Percentiles rank a stretch among this genome's conserved stretches.
These are phyloP conservation scores for Aspergillus saccharolyticus DNA, from an alignment of 495 filamentous ascomycete genomes.

Conservation along the genomic window DNA sequence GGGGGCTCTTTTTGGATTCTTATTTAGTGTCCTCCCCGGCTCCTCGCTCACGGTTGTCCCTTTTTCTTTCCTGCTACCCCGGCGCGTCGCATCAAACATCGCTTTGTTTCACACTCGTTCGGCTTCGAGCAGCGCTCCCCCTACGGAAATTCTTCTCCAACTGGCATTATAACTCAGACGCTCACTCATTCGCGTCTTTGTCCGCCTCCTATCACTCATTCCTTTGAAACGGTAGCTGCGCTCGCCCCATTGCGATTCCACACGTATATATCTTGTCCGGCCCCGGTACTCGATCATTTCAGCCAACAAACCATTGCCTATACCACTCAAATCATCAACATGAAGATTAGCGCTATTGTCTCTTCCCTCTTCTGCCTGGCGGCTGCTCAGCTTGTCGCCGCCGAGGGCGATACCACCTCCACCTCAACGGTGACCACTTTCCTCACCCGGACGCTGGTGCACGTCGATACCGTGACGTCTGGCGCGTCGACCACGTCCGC, in stretches of 20 bases:
- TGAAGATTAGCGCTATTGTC: slow-evolving; percentile 34
- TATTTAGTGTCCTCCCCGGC: slow-evolving; percentile 10
- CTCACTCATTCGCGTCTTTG: slow-evolving; percentile 25
- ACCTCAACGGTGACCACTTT: slow-evolving; percentile 30
- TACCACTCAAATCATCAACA: slow-evolving; percentile 15
- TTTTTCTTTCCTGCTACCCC: slow-evolving; percentile 3
- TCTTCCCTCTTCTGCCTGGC: slow-evolving; percentile 36
- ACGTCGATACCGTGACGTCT: slow-evolving; percentile 28
- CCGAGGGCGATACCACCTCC: slow-evolving; percentile 17
- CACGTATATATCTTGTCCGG: slow-evolving; percentile 2
- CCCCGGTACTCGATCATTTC: neutral
- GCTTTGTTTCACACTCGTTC: slow-evolving; percentile 18
- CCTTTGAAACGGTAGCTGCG: slow-evolving; percentile 1
- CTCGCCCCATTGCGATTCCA: slow-evolving; percentile 1
- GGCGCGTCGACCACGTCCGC: slow-evolving; percentile 2
- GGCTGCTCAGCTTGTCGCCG: slow-evolving; percentile 26
- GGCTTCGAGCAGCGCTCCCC: slow-evolving; percentile 26
- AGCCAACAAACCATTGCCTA: neutral
- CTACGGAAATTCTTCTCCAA: slow-evolving; percentile 20
- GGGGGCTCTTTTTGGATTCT: neutral
- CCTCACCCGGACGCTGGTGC: slow-evolving; percentile 32
- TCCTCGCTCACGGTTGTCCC: slow-evolving; percentile 4
- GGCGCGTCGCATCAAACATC: slow-evolving; percentile 4
- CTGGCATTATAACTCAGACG: slow-evolving; percentile 14
- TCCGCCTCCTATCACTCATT: slow-evolving; percentile 13